A percentile compares a stretch with the other conserved stretches of the same genome.
These are phyloP conservation scores for Oleoguttula mirabilis DNA, from an alignment of 495 filamentous ascomycete species.

Conservation along the genomic window DNA sequence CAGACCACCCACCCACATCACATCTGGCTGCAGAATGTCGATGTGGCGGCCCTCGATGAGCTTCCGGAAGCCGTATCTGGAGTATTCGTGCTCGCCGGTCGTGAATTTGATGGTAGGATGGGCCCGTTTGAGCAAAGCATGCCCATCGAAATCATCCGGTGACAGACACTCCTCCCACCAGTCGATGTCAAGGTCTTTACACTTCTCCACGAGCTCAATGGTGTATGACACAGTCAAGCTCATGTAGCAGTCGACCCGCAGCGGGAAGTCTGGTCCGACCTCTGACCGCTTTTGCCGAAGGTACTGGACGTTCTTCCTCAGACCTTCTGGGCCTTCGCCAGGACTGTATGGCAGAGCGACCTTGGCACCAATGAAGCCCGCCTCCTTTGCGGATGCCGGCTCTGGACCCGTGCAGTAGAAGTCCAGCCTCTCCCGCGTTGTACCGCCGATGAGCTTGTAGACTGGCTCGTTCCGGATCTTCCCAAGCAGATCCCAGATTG, in stretches of 20 bases:
- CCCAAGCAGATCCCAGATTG: constrained; percentile 80
- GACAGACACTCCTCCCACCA: constrained; percentile 94
- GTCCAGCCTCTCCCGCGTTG: constrained; percentile 62
- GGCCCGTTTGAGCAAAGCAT: constrained; percentile 73
- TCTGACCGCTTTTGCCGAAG: constrained; percentile 69
- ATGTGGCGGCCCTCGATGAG: constrained; percentile 82
- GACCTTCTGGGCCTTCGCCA: constrained; percentile 66
- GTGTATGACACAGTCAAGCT: constrained; percentile 83
- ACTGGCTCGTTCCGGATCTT: constrained; percentile 87
- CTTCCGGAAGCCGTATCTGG: constrained; percentile 85
- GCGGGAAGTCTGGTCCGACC: constrained; percentile 78
- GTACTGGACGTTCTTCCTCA: constrained; percentile 82
- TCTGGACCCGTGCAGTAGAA: constrained; percentile 94
- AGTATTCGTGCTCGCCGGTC: constrained; percentile 90
- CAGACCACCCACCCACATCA: constrained; percentile 92
- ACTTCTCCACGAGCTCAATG: constrained; percentile 75
- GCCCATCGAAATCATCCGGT: constrained; percentile 83
- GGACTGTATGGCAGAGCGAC: constrained; percentile 79
- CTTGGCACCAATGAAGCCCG: constrained; percentile 83
- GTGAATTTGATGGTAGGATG: constrained; percentile 89
- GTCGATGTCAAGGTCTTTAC: constrained; percentile 71
- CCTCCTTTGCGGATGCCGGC: constrained; percentile 59
- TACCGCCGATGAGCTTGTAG: constrained; percentile 85
- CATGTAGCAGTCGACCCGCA: constrained; percentile 97
- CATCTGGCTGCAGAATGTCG: constrained; percentile 87